Base-by-base conservation (phyloP, 345 rosid species). In the Ceriops decandra region DNA sequence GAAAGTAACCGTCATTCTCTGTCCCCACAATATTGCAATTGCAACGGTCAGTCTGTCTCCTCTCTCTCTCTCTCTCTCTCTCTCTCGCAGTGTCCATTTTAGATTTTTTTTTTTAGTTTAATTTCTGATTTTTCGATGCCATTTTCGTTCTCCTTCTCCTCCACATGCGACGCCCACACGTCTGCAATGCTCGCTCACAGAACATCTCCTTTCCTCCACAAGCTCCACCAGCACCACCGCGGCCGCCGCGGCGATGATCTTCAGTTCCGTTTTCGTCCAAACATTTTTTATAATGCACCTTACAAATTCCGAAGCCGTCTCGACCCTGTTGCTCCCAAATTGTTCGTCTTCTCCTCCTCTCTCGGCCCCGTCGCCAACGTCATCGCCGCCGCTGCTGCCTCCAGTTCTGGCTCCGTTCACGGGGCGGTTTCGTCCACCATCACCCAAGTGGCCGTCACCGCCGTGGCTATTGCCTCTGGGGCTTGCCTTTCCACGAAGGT, bases 401-500 rank as follows among this genome's bases (percentile, higher is more conserved):
- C 81, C 31, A 74, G 76, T 22, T 70, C 87, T 31, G 68, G 69
- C 57, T 64, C 87, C 28, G 38, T 76, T 62, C 87, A 82, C 60
- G 89, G 85, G 30, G 89, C 87, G 15, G 90, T 86, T 54, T 33
- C 89, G 35, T 88, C 90, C 26, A 80, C 90, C 63, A 85, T 88
- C 77, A 83, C 93, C 15, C 90, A 88, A 1, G 87, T 88, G 2
- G 90, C 89, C 38, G 80, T 88, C 75, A 83, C 86, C 32, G 87
- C 89, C 59, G 72, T 88, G 51, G 93, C 93, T 57, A 88, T 88
- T 58, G 93, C 88, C 64, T 88, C 93, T 33, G 93, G 93, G 5
- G 93, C 90, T 68, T 88, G 93, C 36, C 87, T 88, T 63, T 86
- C 93, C 77, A 86, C 90, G 21, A 86, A 83, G 77, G 87, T 86